Base-by-base conservation (phyloP, 768 basidiomycete species). In the Trametes villosa region DNA sequence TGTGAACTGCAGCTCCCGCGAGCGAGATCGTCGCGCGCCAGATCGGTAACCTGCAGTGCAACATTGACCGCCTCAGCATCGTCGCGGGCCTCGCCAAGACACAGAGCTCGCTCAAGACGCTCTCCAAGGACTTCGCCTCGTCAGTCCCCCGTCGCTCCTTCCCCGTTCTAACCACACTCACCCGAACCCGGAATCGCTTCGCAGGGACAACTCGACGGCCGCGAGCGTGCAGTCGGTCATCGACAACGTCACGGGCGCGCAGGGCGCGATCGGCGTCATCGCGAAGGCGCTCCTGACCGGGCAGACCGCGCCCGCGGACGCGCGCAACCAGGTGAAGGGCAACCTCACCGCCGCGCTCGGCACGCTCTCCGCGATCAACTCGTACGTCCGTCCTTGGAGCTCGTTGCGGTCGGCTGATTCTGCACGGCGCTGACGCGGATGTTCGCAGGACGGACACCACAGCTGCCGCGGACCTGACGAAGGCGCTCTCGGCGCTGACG, bases 21-120 rank as follows among this genome's bases (percentile, higher is more conserved):
- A 29, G 20, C 2, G 57, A 49, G 38, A 58, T 44, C 33, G 42
- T 34, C 33, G 61, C 52, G 29, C 75, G 75, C 44, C 72, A 73
- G 62, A 51, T 74, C 26, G 75, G 75, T 30, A 61, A 71, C 65
- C 45, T 76, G 12, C 55, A 67, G 36, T 76, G 75, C 69, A 76
- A 76, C 66, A 26, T 73, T 48, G 70, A 70, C 53, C 72, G 75
- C 53, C 53, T 72, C 38, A 61, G 67, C 59, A 75, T 71, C 59
- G 73, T 75, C 26, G 55, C 67, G 9, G 65, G 57, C 11, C 65
- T 76, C 33, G 57, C 68, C 9, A 29, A 40, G 12, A 65, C 68
- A 3, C 61, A 65, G 18, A 56, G 49, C 22, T 69, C 70, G 0
- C 55, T 72, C 12, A 54, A 59, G 42, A 61, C 47, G 27, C 60